Conservation (phyloP, 176 grass and related monocot genomes). For the barley (Hordeum vulgare) region MorexV3_pseudomolecules_assembly NC_058521.1:454089928-454090427, state of each 20-base stretch:
- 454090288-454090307: conserved; percentile 84
- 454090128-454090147: conserved; percentile 5
- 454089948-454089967: conserved; percentile 53
- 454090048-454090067: conserved; percentile 47
- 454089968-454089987: conserved; percentile 84
- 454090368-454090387: conserved; percentile 91
- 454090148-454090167: conserved; percentile 4
- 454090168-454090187: background rate
- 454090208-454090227: conserved; percentile 83
- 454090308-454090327: conserved; percentile 74
- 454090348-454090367: conserved; percentile 81
- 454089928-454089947: conserved; percentile 60
- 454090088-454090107: conserved; percentile 51
- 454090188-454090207: conserved; percentile 2
- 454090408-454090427: conserved; percentile 89
- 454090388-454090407: conserved; percentile 65
- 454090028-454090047: conserved; percentile 51
- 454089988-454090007: conserved; percentile 77
- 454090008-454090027: conserved; percentile 65
- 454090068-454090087: conserved; percentile 91
- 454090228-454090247: conserved; percentile 72
- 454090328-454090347: conserved; percentile 74
- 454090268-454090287: conserved; percentile 92
- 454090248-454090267: conserved; percentile 78
- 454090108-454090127: conserved; percentile 84